Conservation (phyloP, 257 asterid species). For the Fraxinus anomala region DNA sequence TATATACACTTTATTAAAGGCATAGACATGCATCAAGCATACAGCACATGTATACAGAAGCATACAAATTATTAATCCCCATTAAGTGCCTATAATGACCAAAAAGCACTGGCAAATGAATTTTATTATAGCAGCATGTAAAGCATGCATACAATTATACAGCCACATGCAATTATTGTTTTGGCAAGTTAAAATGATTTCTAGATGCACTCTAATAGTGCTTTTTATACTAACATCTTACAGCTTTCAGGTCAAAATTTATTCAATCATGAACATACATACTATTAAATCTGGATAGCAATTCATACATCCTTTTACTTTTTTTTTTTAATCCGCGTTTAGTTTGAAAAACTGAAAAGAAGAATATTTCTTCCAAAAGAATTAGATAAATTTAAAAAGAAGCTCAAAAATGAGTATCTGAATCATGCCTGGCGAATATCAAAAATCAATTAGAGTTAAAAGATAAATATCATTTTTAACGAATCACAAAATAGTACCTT, state of each 20-base stretch:
- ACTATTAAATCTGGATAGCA: background rate
- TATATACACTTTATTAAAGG: background rate
- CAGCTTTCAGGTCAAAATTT: background rate
- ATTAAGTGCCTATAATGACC: background rate
- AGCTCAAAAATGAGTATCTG: background rate
- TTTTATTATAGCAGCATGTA: background rate
- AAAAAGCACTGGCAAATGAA: background rate
- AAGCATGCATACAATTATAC: conserved; percentile 6
- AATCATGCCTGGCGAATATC: background rate
- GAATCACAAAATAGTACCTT: background rate
- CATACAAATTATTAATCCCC: background rate
- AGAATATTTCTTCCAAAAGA: background rate
- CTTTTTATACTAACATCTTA: background rate
- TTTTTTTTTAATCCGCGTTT: background rate
- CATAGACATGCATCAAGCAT: conserved; percentile 12
- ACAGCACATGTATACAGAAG: background rate
- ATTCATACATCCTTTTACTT: no score
- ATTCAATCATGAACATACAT: background rate
- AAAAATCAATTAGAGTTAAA: background rate
- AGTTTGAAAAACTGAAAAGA: background rate
- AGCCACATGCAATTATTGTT: conserved; percentile 7
- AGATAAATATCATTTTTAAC: background rate
- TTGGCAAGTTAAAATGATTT: no score
- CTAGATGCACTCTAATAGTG: background rate
- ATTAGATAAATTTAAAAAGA: no score